Evolutionary conservation across 176 grass and related monocot species (phyloP).

Genomic region (Aegilops sharonensis): DNA sequence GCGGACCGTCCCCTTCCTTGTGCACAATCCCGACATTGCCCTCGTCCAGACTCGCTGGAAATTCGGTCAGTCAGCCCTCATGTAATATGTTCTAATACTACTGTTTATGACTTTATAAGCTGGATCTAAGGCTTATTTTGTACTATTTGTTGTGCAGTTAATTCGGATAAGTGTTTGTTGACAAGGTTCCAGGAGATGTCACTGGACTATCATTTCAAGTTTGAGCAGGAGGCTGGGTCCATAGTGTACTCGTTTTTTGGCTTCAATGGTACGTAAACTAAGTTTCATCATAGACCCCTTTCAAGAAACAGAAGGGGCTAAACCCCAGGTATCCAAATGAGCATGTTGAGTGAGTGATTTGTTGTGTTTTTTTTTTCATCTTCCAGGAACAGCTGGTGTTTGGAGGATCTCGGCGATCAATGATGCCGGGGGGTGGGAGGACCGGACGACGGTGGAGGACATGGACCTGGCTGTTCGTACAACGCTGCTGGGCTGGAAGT

Average conservation of each 20-base stretch:
- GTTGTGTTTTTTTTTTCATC: background rate
- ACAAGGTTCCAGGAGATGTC: constrained; percentile 97
- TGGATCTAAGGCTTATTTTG: background rate
- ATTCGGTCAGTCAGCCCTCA: constrained; percentile 45
- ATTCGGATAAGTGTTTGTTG: constrained; percentile 80
- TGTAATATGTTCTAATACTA: too few species aligned
- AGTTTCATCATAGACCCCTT: background rate
- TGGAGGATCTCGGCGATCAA: constrained; percentile 84
- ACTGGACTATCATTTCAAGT: constrained; percentile 92
- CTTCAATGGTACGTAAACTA: constrained; percentile 58
- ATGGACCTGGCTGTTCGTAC: constrained; percentile 95
- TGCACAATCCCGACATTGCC: constrained; percentile 75
- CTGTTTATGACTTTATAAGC: background rate
- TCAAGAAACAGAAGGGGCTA: too few species aligned
- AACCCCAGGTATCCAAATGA: background rate
- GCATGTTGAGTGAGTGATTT: background rate
- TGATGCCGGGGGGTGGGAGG: constrained; percentile 85
- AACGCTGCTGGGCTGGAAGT: constrained; percentile 68
- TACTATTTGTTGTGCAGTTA: constrained; percentile 45
- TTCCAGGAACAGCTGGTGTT: constrained; percentile 84
- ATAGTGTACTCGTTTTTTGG: constrained; percentile 72
- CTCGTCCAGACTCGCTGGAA: constrained; percentile 92
- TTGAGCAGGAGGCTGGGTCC: constrained; percentile 92
- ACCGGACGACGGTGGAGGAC: constrained; percentile 94
- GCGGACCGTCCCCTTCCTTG: constrained; percentile 73